Base-by-base conservation (phyloP, 257 asterid species). In the Haberlea rhodopensis region DNA sequence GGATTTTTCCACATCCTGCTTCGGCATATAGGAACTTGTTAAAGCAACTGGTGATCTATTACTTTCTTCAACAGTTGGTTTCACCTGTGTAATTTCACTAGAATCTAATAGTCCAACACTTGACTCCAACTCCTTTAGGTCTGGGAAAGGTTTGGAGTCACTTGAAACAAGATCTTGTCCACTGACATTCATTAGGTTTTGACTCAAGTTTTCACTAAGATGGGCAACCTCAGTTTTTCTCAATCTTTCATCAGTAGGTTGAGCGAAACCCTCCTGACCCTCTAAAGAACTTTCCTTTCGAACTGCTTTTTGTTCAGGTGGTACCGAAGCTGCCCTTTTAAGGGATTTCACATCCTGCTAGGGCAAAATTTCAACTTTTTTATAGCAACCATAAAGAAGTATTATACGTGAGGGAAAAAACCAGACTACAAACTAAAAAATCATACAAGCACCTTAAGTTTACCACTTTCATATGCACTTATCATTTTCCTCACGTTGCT, bases 401-500 rank as follows among this genome's bases (percentile, higher is more conserved):
- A 58, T 56, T 52, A 51, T 15, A 22, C 70, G 68, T 37, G 49
- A 61, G 37, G 21, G 57, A 24, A 65, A 65, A 37, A 55, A 53
- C 45, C 25, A n/a, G 3, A 61, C 18, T 45, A 51, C 26, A 56
- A 53, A 26, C 69, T 29, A 19, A 29, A 55, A 60, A 60, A n/a
- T 29, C 46, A 27, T 58, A 55, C 53, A 65, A 68, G 63, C 84
- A 91, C 98, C 96, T 91, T 84, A 81, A 71, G 45, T 69, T 67
- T 69, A 61, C 73, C 69, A 51, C 59, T 84, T 70, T 89, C 96
- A 19, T 89, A 89, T 62, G 95, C 96, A 75, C 83, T 84, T 61
- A 87, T 84, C 88, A 89, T 82, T 75, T 87, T 91, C 75, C 72
- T 82, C 73, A 91, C 96, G 53, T 60, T 84, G 83, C 91, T 84